A percentile compares a stretch with the other conserved stretches of the same genome.
Evolutionary conservation across 1,284 basidiomycete genomes (phyloP).

Genomic region (Malassezia furfur): DNA sequence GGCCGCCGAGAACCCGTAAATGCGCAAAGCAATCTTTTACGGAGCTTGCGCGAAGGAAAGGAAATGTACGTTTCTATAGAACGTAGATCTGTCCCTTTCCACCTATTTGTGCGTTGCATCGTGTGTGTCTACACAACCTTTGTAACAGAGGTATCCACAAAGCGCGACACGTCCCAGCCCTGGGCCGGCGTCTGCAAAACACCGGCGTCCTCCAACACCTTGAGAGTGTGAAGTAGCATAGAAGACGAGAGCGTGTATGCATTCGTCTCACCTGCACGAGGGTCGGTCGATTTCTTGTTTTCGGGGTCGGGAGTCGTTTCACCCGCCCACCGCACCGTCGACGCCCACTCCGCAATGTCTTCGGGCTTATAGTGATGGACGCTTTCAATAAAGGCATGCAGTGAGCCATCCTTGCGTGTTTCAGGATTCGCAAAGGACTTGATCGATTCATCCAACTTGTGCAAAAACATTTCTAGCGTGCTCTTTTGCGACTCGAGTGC

Average conservation of each 20-base stretch:
- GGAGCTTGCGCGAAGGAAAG: too few relatives aligned
- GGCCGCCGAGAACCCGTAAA: constrained; percentile 36
- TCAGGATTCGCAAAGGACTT: constrained; percentile 27
- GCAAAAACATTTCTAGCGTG: constrained; percentile 25
- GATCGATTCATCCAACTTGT: constrained; percentile 24
- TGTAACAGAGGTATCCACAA: not conserved
- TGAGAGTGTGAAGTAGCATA: constrained; percentile 24
- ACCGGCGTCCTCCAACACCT: constrained; percentile 32
- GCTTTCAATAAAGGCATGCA: constrained; percentile 22
- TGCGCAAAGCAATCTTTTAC: too few relatives aligned
- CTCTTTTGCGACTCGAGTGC: not conserved
- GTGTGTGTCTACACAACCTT: too few relatives aligned
- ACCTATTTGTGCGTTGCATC: too few relatives aligned
- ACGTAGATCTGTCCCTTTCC: too few relatives aligned
- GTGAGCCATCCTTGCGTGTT: constrained; percentile 11
- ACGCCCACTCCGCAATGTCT: constrained; percentile 59
- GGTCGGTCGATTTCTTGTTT: constrained; percentile 7
- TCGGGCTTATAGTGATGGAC: constrained; percentile 56
- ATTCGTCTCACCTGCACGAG: constrained; percentile 6
- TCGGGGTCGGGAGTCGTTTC: constrained; percentile 26
- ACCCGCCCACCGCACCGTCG: constrained; percentile 37
- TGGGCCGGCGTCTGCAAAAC: constrained; percentile 16
- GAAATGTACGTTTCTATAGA: not conserved
- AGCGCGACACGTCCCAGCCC: not conserved
- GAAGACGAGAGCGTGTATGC: constrained; percentile 23